phyloP scores from a whole-genome alignment of 768 basidiomycete genomes.

The Amylocystis lapponica region DNA sequence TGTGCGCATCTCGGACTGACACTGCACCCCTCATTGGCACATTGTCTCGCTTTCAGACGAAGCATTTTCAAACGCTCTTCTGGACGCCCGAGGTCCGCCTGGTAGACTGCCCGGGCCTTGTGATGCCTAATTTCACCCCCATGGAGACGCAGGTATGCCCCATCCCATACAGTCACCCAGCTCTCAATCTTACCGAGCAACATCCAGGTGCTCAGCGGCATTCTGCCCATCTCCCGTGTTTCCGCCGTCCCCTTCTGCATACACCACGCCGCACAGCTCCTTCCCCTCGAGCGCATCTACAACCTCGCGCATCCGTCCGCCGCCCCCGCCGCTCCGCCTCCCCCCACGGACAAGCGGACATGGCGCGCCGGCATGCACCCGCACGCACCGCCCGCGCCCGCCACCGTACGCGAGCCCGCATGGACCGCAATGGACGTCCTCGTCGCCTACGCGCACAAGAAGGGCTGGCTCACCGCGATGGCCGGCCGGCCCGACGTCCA shows the following conservation, averaged over 20 bases:
- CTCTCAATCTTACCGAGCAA: slow-evolving; percentile 2
- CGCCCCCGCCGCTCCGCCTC: slow-evolving; percentile 14
- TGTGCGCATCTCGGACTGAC: too few relatives aligned
- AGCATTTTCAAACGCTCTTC: slow-evolving; percentile 92
- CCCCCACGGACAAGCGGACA: slow-evolving; percentile 64
- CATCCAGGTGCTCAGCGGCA: slow-evolving; percentile 57
- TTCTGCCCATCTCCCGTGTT: slow-evolving; percentile 76
- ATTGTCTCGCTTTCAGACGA: slow-evolving; percentile 65
- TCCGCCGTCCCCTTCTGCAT: slow-evolving; percentile 82
- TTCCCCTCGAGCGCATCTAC: slow-evolving; percentile 76
- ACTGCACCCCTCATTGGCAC: neutral
- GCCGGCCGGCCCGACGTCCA: slow-evolving; percentile 85
- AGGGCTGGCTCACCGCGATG: slow-evolving; percentile 87
- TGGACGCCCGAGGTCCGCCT: slow-evolving; percentile 83
- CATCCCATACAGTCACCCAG: neutral
- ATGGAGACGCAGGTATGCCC: slow-evolving; percentile 72
- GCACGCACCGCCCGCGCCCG: slow-evolving; percentile 20
- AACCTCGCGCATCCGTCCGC: slow-evolving; percentile 47
- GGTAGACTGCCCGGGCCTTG: slow-evolving; percentile 93
- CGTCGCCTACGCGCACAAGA: slow-evolving; percentile 66
- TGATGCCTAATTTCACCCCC: slow-evolving; percentile 78
- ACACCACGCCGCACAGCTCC: slow-evolving; percentile 54
- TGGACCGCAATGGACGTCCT: slow-evolving; percentile 92
- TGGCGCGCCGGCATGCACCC: slow-evolving; percentile 48
- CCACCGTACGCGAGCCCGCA: slow-evolving; percentile 7